phyloP scores from a whole-genome alignment of 768 basidiomycete genomes.

The Tylopilus cervinicoccineus region DNA sequence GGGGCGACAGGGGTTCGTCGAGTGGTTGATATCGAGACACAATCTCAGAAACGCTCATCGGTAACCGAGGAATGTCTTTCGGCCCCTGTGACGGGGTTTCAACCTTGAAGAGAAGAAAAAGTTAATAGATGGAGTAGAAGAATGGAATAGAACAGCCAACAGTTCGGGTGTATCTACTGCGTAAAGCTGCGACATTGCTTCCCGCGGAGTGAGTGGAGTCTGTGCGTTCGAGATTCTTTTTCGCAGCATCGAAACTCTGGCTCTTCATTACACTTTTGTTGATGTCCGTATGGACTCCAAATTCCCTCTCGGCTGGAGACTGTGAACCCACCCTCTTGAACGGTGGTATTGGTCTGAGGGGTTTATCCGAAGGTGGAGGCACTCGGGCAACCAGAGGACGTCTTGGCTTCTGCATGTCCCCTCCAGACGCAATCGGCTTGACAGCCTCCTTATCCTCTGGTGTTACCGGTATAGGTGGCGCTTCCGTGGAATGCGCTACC shows the following conservation, averaged over 20 bases:
- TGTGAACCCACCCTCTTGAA: slow-evolving; percentile 21
- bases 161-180: slow-evolving; percentile 53
- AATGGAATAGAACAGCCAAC: slow-evolving; percentile 36
- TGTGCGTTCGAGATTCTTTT: slow-evolving; percentile 41
- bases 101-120: slow-evolving; percentile 33
- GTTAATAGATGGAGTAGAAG: slow-evolving; percentile 1
- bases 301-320: slow-evolving; percentile 30
- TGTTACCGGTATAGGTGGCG: not conserved
- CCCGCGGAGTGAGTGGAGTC: slow-evolving; percentile 52
- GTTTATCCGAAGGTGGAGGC: slow-evolving; percentile 16
- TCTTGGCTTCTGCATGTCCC: slow-evolving; percentile 10
- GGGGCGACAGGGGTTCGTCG: slow-evolving; percentile 43
- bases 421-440: not conserved
- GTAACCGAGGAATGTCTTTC: slow-evolving; percentile 60
- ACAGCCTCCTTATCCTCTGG: not conserved
- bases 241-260: slow-evolving; percentile 30
- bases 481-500: not conserved
- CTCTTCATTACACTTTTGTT: slow-evolving; percentile 20
- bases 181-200: slow-evolving; percentile 66
- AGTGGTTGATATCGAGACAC: slow-evolving; percentile 57
- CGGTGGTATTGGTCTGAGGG: slow-evolving; percentile 11
- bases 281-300: slow-evolving; percentile 27
- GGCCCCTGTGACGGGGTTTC: slow-evolving; percentile 50
- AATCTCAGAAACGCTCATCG: slow-evolving; percentile 59
- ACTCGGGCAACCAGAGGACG: slow-evolving; percentile 20